Conservation (phyloP, 1,284 basidiomycete species). For the Vanrija sp. region DNA sequence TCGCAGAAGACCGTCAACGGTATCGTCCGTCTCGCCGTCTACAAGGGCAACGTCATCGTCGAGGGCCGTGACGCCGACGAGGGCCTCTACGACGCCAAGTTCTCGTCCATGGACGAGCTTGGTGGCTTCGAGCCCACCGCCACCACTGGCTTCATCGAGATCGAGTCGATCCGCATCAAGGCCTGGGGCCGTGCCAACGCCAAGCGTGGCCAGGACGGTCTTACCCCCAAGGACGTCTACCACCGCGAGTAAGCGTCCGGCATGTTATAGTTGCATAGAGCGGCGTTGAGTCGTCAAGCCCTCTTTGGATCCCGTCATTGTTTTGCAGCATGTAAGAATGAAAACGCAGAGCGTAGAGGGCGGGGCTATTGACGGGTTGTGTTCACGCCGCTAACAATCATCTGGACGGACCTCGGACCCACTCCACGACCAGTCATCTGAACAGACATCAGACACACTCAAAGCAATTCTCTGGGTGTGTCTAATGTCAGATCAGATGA, state of each 20-base stretch:
- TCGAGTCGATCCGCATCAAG: constrained; percentile 92
- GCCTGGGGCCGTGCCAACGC: constrained; percentile 63
- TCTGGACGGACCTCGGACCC: too few species aligned
- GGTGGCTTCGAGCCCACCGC: constrained; percentile 94
- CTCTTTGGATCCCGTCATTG: background rate
- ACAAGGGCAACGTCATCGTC: constrained; percentile 94
- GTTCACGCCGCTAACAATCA: background rate
- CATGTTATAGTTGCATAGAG: background rate
- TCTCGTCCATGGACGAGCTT: constrained; percentile 99
- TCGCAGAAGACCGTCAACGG: constrained; percentile 97
- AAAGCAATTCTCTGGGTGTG: too few species aligned
- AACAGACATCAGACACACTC: too few species aligned
- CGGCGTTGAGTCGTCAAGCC: background rate
- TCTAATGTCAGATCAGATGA: too few species aligned
- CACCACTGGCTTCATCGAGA: constrained; percentile 88
- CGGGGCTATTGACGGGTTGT: background rate
- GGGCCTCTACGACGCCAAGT: constrained; percentile 91
- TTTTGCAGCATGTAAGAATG: background rate
- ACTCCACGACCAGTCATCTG: too few species aligned
- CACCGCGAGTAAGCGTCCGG: constrained; percentile 48
- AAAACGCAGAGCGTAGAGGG: background rate
- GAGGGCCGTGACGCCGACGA: constrained; percentile 84
- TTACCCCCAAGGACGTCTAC: constrained; percentile 72
- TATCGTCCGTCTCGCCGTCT: constrained; percentile 79
- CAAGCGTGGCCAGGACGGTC: constrained; percentile 73